Base-by-base conservation (phyloP, 106 monocot genomes). In the Platanthera zijinensis region DNA sequence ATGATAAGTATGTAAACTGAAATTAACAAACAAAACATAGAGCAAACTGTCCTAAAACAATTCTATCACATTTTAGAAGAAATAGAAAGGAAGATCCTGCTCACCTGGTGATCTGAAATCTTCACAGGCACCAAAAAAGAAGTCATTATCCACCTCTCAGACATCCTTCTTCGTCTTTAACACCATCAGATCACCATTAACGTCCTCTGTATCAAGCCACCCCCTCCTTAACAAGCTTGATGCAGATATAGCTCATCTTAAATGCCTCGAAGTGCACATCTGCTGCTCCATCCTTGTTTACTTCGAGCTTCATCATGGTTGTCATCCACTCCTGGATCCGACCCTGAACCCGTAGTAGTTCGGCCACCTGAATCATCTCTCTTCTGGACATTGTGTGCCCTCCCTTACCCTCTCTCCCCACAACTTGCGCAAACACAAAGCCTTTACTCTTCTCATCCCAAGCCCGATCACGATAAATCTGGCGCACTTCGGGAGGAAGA, bases 251-350 rank as follows among this genome's bases (percentile, higher is more conserved):
- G 48, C 93, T 96, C 92, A 96, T 85, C 89, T 96, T 93, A 78
- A 96, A 96, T 5, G 96, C 96, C 84, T 96, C 93, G 63, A 96
- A 93, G 78, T 96, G 96, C 66, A 93, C 96, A 72, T 96, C 90
- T 0, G 85, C 88, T 17, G 82, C 82, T 17, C 87, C 90, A 7
- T 95, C 92, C 57, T 88, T 92, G 18, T 83, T 88, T 17, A 89
- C 88, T 77, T 89, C 85, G 14, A 96, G 83, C 79, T 93, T 96
- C 48, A 91, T 90, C 12, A 96, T 19, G 2, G 86, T 93, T 2
- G 96, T 96, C n/a, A 96, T 87, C 93, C 96, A 96, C 80, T 96
- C 93, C 45, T 85, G 63, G 21, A 90, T 83, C 46, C 80, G 85
- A 0, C 90, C 89, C 82, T 93, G 93, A 0, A 82, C 90, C 18